phyloP scores from a whole-genome alignment of 176 grass and related monocot genomes.

The Lolium multiflorum region DNA sequence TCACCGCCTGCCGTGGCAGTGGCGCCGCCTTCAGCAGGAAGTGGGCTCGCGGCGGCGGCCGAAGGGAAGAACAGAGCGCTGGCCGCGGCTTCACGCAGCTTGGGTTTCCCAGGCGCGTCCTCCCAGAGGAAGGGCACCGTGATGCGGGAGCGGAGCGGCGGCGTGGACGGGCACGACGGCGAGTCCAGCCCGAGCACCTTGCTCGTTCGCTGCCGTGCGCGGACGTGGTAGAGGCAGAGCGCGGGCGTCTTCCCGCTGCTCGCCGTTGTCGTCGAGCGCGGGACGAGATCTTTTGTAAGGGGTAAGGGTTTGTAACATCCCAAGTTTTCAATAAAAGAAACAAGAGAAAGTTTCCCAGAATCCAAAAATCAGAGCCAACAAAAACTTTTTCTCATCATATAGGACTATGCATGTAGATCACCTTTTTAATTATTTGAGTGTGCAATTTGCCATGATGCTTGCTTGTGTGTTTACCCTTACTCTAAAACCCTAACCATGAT shows the following conservation, averaged over 20 bases:
- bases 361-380: too few relatives aligned
- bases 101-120: slow-evolving; percentile 75
- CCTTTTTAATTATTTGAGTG: too few relatives aligned
- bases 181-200: slow-evolving; percentile 8
- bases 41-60: neutral
- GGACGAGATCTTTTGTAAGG: too few relatives aligned
- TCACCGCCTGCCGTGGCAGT: neutral
- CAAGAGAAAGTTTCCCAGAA: too few relatives aligned
- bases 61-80: neutral
- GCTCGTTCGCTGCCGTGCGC: neutral
- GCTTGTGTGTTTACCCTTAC: too few relatives aligned
- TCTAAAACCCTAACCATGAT: too few relatives aligned
- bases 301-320: too few relatives aligned
- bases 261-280: neutral
- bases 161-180: slow-evolving; percentile 44
- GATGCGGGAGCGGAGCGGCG: slow-evolving; percentile 38
- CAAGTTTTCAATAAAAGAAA: too few relatives aligned
- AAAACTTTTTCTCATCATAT: too few relatives aligned
- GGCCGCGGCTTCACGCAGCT: neutral
- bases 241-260: neutral
- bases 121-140: slow-evolving; percentile 81
- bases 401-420: too few relatives aligned
- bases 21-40: neutral
- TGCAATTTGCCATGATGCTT: too few relatives aligned
- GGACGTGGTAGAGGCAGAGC: slow-evolving; percentile 22